These are phyloP conservation scores for Cryptosporidium meleagridis DNA, from an alignment of 169 alveolate genomes.

Conservation along the genomic window DNA sequence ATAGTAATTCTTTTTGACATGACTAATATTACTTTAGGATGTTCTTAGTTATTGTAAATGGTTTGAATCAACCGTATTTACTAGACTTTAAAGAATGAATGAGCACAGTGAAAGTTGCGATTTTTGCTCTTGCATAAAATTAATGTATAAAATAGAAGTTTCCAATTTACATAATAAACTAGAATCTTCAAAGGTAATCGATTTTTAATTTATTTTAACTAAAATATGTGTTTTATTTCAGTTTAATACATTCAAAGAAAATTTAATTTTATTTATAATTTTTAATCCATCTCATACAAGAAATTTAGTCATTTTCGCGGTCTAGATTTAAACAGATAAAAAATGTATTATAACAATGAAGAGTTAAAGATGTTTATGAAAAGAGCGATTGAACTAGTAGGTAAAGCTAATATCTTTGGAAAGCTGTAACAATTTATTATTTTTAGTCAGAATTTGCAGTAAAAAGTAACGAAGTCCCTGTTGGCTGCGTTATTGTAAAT, in stretches of 20 bases:
- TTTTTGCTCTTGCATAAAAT: background rate
- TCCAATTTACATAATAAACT: too few species aligned
- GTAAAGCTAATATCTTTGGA: background rate
- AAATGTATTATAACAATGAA: constrained; percentile 5
- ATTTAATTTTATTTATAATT: too few species aligned
- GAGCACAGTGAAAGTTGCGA: background rate
- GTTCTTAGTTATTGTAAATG: too few species aligned
- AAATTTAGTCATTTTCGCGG: background rate
- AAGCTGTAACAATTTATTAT: background rate
- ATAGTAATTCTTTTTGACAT: too few species aligned
- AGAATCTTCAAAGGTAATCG: too few species aligned
- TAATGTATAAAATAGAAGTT: too few species aligned
- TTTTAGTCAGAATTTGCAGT: constrained; percentile 33
- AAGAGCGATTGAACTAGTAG: constrained; percentile 38
- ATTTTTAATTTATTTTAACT: too few species aligned
- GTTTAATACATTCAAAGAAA: too few species aligned
- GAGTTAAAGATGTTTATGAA: constrained; percentile 34
- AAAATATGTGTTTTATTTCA: background rate
- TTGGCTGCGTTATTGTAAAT: constrained; percentile 64
- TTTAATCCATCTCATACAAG: background rate
- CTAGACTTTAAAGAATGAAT: too few species aligned
- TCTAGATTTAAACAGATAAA: background rate
- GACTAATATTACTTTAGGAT: too few species aligned
- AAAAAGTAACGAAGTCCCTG: constrained; percentile 40
- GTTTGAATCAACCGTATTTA: background rate